phyloP scores from a whole-genome alignment of 106 monocot genomes.

The Platanthera guangdongensis region DNA sequence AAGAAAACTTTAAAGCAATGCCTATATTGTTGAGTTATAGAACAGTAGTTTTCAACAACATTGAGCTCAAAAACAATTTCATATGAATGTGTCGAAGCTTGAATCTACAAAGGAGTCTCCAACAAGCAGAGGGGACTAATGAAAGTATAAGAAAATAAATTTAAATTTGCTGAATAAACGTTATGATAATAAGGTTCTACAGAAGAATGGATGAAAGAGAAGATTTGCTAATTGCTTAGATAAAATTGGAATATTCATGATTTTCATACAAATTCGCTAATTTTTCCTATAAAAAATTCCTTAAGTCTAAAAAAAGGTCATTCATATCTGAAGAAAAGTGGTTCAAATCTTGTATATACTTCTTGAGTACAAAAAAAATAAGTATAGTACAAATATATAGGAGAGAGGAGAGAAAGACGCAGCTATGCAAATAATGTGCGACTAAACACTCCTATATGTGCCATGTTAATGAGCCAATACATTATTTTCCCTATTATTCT shows the following conservation, averaged over 20 bases:
- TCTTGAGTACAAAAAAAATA: no score
- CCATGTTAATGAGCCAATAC: no score
- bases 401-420: no score
- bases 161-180: background rate
- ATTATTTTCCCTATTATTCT: no score
- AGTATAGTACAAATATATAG: no score
- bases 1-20: background rate
- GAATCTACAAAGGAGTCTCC: background rate
- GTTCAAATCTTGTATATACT: no score
- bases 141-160: background rate
- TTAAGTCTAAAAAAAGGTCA: background rate
- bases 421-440: no score
- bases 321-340: no score
- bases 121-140: background rate
- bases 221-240: background rate
- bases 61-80: background rate
- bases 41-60: background rate
- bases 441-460: no score
- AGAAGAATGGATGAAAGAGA: background rate
- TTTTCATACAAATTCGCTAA: background rate
- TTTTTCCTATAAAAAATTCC: background rate
- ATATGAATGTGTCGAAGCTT: background rate
- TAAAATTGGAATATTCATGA: background rate
- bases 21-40: background rate
- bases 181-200: background rate